Conservation (phyloP, 1,139 yeast species). For the Meyerozyma carpophila region DNA sequence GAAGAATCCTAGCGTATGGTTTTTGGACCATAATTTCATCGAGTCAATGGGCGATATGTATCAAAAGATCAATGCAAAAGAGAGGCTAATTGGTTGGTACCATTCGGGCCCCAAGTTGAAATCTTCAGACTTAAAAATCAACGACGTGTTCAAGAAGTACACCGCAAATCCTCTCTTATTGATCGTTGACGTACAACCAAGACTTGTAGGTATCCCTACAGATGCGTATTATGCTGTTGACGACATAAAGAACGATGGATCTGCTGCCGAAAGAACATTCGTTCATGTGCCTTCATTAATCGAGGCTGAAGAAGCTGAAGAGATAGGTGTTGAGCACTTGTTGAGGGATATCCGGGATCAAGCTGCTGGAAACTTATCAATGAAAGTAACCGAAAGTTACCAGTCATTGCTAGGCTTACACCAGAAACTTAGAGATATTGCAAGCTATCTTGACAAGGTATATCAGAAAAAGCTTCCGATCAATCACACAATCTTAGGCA, state of each 20-base stretch:
- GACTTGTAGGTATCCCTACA: conserved; percentile 82
- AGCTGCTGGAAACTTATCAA: conserved; percentile 89
- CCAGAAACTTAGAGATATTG: conserved; percentile 74
- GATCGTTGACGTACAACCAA: conserved; percentile 88
- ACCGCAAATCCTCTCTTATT: conserved; percentile 78
- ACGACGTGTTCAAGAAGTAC: conserved; percentile 81
- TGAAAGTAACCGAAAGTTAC: conserved; percentile 82
- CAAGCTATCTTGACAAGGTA: conserved; percentile 73
- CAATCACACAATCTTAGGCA: conserved; percentile 86
- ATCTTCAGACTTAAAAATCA: conserved; percentile 84
- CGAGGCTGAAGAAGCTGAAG: conserved; percentile 99
- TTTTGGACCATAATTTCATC: conserved; percentile 91
- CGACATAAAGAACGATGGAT: conserved; percentile 95
- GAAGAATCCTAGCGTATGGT: conserved; percentile 92
- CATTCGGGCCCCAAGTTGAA: conserved; percentile 94
- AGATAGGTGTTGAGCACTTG: conserved; percentile 96
- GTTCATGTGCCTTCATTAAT: conserved; percentile 88
- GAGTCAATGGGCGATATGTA: conserved; percentile 98
- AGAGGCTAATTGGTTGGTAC: conserved; percentile 95
- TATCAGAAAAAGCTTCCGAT: conserved; percentile 70
- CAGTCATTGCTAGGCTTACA: conserved; percentile 85
- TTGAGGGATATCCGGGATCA: conserved; percentile 93
- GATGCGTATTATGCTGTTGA: conserved; percentile 94
- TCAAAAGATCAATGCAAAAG: conserved; percentile 94
- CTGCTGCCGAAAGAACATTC: conserved; percentile 88